phyloP scores from a whole-genome alignment of 306 rosid species.

The Lupinus albus region DNA sequence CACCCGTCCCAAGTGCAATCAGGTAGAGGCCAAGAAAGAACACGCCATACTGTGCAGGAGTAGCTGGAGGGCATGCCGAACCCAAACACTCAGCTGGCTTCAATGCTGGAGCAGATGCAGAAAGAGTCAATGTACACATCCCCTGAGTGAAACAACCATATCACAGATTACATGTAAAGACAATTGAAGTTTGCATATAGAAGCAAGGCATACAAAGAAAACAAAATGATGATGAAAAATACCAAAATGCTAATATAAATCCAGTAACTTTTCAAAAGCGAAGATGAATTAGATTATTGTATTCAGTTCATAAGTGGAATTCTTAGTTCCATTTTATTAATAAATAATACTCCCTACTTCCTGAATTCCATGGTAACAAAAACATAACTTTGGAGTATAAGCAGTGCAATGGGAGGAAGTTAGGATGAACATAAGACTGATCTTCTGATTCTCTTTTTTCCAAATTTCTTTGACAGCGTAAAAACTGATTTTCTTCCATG shows the following conservation, averaged over 20 bases:
- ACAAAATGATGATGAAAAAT: slow-evolving; percentile 28
- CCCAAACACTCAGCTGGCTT: slow-evolving; percentile 75
- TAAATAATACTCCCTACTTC: background rate
- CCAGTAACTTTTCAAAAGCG: slow-evolving; percentile 11
- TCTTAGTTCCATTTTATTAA: background rate
- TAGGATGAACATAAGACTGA: slow-evolving; percentile 20
- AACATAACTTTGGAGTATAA: slow-evolving; percentile 8
- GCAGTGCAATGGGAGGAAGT: slow-evolving; percentile 26
- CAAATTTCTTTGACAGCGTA: background rate
- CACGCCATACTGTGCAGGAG: slow-evolving; percentile 77
- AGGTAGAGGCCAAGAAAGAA: slow-evolving; percentile 92
- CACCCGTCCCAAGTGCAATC: slow-evolving; percentile 97
- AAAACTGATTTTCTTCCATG: slow-evolving; percentile 14
- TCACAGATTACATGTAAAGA: slow-evolving; percentile 27
- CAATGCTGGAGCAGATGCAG: slow-evolving; percentile 76
- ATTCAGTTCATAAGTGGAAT: slow-evolving; percentile 25
- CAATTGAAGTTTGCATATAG: background rate
- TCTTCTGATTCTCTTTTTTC: slow-evolving; percentile 11
- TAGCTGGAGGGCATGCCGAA: slow-evolving; percentile 75
- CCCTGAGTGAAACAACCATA: slow-evolving; percentile 64
- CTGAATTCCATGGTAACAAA: slow-evolving; percentile 30
- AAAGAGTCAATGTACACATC: slow-evolving; percentile 90
- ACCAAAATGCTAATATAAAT: slow-evolving; percentile 21
- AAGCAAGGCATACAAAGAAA: slow-evolving; percentile 16
- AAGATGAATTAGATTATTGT: slow-evolving; percentile 14